phyloP scores from a whole-genome alignment of 1,284 basidiomycete genomes.

The Trametes pubescens region DNA sequence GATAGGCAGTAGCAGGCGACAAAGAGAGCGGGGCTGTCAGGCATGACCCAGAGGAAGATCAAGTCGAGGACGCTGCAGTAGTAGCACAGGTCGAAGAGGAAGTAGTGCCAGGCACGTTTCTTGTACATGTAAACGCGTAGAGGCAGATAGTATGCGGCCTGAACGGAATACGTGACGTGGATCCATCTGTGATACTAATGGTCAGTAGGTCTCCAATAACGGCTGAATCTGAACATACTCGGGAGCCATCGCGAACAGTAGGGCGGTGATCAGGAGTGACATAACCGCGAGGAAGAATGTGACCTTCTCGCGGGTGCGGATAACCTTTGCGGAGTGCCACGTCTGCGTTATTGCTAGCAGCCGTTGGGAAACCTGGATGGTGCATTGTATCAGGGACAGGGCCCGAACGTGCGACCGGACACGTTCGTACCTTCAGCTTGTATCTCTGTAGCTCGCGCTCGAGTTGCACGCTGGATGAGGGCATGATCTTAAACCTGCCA shows the following conservation, averaged over 20 bases:
- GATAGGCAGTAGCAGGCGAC: constrained; percentile 90
- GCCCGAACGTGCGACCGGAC: constrained; percentile 5
- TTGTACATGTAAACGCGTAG: constrained; percentile 86
- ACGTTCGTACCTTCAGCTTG: constrained; percentile 63
- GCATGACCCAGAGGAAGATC: constrained; percentile 87
- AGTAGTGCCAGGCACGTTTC: constrained; percentile 91
- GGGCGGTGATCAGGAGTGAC: constrained; percentile 82
- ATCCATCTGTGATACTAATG: constrained; percentile 62
- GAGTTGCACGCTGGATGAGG: constrained; percentile 78
- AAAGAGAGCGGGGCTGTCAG: constrained; percentile 77
- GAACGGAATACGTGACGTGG: constrained; percentile 80
- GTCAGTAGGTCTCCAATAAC: not conserved
- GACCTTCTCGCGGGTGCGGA: constrained; percentile 90
- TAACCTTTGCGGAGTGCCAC: constrained; percentile 92
- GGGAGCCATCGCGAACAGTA: constrained; percentile 85
- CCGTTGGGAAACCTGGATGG: constrained; percentile 72
- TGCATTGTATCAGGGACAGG: constrained; percentile 11
- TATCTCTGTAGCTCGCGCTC: constrained; percentile 87
- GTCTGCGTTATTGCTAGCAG: constrained; percentile 76
- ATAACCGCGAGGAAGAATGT: constrained; percentile 94
- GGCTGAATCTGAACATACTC: constrained; percentile 63
- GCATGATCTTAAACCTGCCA: constrained; percentile 67
- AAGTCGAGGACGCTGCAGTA: constrained; percentile 90
- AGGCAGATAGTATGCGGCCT: constrained; percentile 81
- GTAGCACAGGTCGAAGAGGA: constrained; percentile 94